phyloP scores from a whole-genome alignment of 768 basidiomycete genomes.

The Lentinula raphanica region DNA sequence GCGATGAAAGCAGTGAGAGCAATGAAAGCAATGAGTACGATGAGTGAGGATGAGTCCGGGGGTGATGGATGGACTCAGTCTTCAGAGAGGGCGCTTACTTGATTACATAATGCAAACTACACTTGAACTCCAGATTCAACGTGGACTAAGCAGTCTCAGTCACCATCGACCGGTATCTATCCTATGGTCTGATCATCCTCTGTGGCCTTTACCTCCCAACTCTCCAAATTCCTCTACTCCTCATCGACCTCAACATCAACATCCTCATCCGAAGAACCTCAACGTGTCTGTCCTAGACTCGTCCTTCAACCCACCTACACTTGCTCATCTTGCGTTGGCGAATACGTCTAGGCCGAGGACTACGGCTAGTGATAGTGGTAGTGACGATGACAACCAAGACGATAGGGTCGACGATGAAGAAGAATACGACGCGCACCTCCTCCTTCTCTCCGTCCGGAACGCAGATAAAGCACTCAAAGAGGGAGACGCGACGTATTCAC shows the following conservation, averaged over 20 bases:
- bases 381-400: no score
- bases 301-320: constrained; percentile 89
- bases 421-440: constrained; percentile 74
- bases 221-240: not conserved
- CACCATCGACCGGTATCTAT: constrained; percentile 60
- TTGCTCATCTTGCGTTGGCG: constrained; percentile 77
- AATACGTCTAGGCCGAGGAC: constrained; percentile 31
- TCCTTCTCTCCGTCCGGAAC: constrained; percentile 81
- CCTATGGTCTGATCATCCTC: constrained; percentile 51
- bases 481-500: constrained; percentile 67
- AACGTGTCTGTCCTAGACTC: constrained; percentile 80
- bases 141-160: no score
- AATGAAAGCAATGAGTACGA: no score
- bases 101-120: no score
- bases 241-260: no score
- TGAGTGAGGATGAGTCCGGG: no score
- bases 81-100: no score
- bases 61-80: no score
- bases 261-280: constrained; percentile 19
- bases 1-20: no score
- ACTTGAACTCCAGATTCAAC: no score
- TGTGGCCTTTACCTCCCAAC: constrained; percentile 53
- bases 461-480: constrained; percentile 74
- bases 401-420: no score
- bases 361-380: not conserved